These are phyloP conservation scores for Blastobotrys americana DNA, from an alignment of 805 yeast genomes.

Conservation along the genomic window DNA sequence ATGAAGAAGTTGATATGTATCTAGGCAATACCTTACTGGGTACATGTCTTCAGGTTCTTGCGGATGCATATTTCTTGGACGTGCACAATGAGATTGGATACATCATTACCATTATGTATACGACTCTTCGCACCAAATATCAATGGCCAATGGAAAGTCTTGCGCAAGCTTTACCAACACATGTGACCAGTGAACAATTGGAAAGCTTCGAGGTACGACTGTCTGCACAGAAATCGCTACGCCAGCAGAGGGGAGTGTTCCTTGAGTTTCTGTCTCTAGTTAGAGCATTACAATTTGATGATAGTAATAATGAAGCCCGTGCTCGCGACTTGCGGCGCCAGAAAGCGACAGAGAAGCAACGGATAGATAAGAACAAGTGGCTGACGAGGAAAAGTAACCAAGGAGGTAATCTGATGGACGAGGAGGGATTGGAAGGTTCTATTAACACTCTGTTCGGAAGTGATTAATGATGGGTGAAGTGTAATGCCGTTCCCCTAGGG, in stretches of 20 bases:
- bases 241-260: conserved; percentile 76
- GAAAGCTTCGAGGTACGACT: conserved; percentile 57
- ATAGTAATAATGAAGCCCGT: conserved; percentile 33
- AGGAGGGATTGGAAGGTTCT: conserved; percentile 18
- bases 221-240: conserved; percentile 52
- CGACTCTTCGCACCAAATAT: conserved; percentile 62
- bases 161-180: conserved; percentile 39
- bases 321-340: conserved; percentile 32
- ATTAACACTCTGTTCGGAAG: conserved; percentile 19
- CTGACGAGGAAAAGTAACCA: conserved; percentile 16
- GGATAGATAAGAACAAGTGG: conserved; percentile 8
- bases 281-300: conserved; percentile 34
- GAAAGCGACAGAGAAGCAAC: conserved; percentile 13
- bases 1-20: conserved; percentile 68
- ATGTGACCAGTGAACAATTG: conserved; percentile 47
- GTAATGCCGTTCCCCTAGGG: too few species aligned
- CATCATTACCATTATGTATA: conserved; percentile 71
- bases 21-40: conserved; percentile 61
- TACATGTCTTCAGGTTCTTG: conserved; percentile 57
- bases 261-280: conserved; percentile 66
- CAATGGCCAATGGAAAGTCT: conserved; percentile 60
- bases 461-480: conserved; percentile 8
- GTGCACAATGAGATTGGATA: conserved; percentile 90
- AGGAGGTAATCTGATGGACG: conserved; percentile 23
- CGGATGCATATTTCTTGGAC: conserved; percentile 73